Base-by-base conservation (phyloP, 768 basidiomycete species). In the Cantharellus cinnabarinus region DNA sequence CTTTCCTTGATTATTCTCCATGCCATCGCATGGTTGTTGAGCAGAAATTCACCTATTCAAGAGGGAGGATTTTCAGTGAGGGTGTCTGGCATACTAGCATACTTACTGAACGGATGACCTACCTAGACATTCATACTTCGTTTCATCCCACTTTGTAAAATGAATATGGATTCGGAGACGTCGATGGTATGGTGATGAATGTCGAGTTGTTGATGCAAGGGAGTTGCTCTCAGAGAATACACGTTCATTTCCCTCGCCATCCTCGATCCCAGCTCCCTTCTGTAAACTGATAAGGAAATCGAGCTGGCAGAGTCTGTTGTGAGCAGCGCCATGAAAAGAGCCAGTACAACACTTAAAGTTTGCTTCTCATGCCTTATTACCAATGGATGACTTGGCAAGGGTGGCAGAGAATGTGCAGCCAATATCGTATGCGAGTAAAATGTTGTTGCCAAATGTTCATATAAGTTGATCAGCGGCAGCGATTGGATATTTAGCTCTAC, bases 71-170 rank as follows among this genome's bases (percentile, higher is more conserved):
- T 29, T 29, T 29, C 20, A 29, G 20, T 29, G 20, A 29, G 20
- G 20, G 20, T 1, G 20, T 29, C 20, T 29, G 20, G 20, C 20
- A 29, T 29, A 29, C 20, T 29, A 29, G 20, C 20, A 29, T 29
- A 29, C 20, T 29, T 29, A 29, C 20, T 29, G 20, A 29, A 29
- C 20, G 20, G 39, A 14, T 29, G 20, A 29, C 20, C 20, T 29
- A 29, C 20, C 20, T 29, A 29, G 20, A 29, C 20, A 1, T 29
- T 29, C 20, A 29, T 29, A 57, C 35, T 57, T 63, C 29, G 65
- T 65, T 38, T 65, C 62, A 58, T 66, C 65, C 63, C 65, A 66
- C 57, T 64, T 64, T 41, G 42, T 35, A 57, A 62, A 64, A 44
- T 57, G 60, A 4, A 63, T 41, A 56, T 64, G 55, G 20, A 66